A percentile compares a stretch with the other conserved stretches of the same genome.
phyloP scores from a whole-genome alignment of 768 basidiomycete species.

The Cyclocybe aegerita region DNA sequence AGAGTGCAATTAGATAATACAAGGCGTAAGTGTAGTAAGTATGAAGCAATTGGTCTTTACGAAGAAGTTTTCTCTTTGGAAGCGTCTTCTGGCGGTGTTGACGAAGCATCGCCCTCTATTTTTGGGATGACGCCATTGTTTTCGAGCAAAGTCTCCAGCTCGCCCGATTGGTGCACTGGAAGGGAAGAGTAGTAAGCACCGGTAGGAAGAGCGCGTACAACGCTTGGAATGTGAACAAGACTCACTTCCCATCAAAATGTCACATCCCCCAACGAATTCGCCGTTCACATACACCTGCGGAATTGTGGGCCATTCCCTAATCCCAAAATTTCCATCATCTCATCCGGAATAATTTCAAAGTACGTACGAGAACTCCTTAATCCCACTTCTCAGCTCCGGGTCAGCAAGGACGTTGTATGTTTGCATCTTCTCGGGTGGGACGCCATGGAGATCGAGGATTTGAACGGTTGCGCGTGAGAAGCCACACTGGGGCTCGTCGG shows the following conservation, averaged over 20 bases:
- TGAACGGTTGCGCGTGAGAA: conserved; percentile 95
- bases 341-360: not conserved
- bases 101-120: conserved; percentile 21
- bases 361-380: conserved; percentile 97
- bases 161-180: conserved; percentile 94
- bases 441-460: conserved; percentile 82
- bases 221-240: conserved; percentile 19
- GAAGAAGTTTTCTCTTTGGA: no score
- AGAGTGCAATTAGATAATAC: no score
- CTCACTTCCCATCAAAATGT: conserved; percentile 89
- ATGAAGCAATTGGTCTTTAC: no score
- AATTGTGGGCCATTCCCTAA: conserved; percentile 96
- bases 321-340: not conserved
- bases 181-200: conserved; percentile 1
- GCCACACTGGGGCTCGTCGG: conserved; percentile 83
- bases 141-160: conserved; percentile 80
- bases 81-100: no score
- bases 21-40: no score
- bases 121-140: conserved; percentile 71
- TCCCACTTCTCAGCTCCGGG: conserved; percentile 74
- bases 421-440: conserved; percentile 77
- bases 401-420: conserved; percentile 92
- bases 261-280: conserved; percentile 96
- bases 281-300: conserved; percentile 94
- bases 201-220: not conserved